Evolutionary conservation across 2,329 filamentous ascomycete species (phyloP).

Genomic region (Diaporthe eres): DNA sequence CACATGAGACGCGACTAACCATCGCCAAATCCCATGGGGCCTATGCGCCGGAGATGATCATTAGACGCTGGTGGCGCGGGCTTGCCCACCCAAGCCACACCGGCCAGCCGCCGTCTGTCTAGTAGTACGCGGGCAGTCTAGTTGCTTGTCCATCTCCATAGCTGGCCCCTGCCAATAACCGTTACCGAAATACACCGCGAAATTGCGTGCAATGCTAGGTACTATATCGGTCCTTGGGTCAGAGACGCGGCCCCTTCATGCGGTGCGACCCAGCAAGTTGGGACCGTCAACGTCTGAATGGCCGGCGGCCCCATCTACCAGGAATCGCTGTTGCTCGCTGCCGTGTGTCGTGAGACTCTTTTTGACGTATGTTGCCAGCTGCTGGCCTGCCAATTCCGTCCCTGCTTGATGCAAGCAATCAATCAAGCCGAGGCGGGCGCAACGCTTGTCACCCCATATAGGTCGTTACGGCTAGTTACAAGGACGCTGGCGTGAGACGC

Average conservation of each 20-base stretch:
- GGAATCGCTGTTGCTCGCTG: conserved; percentile 11
- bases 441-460: conserved; percentile 18
- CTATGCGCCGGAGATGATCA: conserved; percentile 10
- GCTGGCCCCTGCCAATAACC: conserved; percentile 21
- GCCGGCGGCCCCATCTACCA: not conserved
- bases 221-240: conserved; percentile 3
- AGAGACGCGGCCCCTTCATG: conserved; percentile 24
- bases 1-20: conserved; percentile 27
- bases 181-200: conserved; percentile 8
- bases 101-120: conserved; percentile 15
- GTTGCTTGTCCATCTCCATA: not conserved
- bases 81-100: conserved; percentile 34
- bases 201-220: conserved; percentile 21
- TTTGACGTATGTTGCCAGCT: conserved; percentile 36
- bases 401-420: conserved; percentile 22
- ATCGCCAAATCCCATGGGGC: conserved; percentile 5
- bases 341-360: conserved; percentile 35
- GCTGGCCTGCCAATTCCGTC: conserved; percentile 1
- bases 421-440: conserved; percentile 23
- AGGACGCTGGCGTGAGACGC: conserved; percentile 1
- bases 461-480: not conserved
- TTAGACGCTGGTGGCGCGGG: conserved; percentile 16
- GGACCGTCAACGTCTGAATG: conserved; percentile 11
- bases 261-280: conserved; percentile 30
- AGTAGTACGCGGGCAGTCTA: not conserved